Base-by-base conservation (phyloP, 192 early-diverging fungal genomes). In the Funneliformis geosporum region DNA sequence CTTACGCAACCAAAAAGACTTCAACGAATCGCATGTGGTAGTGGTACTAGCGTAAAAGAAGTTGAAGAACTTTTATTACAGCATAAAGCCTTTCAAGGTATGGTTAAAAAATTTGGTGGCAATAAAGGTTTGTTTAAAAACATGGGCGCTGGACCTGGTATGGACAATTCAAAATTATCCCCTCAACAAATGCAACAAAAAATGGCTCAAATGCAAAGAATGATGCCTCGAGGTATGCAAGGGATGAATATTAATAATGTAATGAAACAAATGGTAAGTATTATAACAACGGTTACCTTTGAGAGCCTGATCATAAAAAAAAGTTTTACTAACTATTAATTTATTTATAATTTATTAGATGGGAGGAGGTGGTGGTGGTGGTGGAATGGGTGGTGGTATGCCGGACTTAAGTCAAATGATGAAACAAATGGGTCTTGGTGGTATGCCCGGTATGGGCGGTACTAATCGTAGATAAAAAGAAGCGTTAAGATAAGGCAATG, bases 81-180 rank as follows among this genome's bases (percentile, higher is more conserved):
- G 80, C 91, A 92, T 81, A 88, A 88, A 73, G 85, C 89, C 82
- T 96, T 96, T 84, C 92, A 93, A 1, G 91, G 92, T 64, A 92
- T 97, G 82, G 91, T 98, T 75, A 98, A 98, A 89, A 91, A 87
- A 68, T 95, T 98, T 94, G 96, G 96, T 73, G 96, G 96, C 9
- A 94, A 89, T 75, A 94, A 96, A 79, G 94, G 93, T 46, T 84
- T 96, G 70, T 79, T 98, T 77, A 90, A 91, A 81, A 84, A 82
- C 47, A 88, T 90, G 87, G 86, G 88, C 66, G 87, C 90, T 88
- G 91, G 90, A 75, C 84, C 87, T 0, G 80, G 75, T 18, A 85
- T 84, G 75, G 85, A 92, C 84, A 85, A 86, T 79, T 77, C 80
- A 23, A 87, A 88, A 76, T 84, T 87, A 79, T 84, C 87, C 40